These are phyloP conservation scores for Albizia julibrissin DNA, from an alignment of 306 rosid genomes.

Conservation along the genomic window DNA sequence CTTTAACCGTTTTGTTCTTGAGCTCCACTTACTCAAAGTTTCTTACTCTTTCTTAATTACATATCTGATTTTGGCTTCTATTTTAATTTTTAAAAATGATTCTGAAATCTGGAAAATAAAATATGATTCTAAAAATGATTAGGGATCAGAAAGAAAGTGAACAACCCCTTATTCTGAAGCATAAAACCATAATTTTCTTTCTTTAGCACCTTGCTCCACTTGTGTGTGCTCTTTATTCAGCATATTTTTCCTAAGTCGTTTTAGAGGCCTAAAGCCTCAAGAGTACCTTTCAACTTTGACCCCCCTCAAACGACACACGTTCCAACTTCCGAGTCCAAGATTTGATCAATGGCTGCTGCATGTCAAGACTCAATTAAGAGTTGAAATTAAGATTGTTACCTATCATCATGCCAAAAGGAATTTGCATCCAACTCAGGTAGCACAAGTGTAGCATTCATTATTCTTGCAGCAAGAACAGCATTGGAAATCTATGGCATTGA, in stretches of 20 bases:
- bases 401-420: slow-evolving; percentile 10
- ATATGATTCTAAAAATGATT: not conserved
- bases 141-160: not conserved
- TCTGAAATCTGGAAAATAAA: not conserved
- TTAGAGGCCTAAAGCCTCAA: not conserved
- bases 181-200: not conserved
- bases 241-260: not conserved
- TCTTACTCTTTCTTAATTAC: not conserved
- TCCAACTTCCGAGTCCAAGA: not conserved
- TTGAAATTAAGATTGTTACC: not conserved
- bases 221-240: not conserved
- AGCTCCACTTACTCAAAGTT: not conserved
- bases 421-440: slow-evolving; percentile 4
- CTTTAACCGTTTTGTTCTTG: too few relatives aligned
- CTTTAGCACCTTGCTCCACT: not conserved
- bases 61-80: not conserved
- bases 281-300: not conserved
- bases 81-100: not conserved
- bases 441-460: slow-evolving; percentile 3
- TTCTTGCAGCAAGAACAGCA: slow-evolving; percentile 6
- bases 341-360: not conserved
- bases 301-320: not conserved
- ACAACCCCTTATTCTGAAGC: not conserved
- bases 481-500: not conserved
- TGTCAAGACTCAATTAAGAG: not conserved